phyloP scores from a whole-genome alignment of 441 rosid genomes.

The Syzygium malaccense region DNA sequence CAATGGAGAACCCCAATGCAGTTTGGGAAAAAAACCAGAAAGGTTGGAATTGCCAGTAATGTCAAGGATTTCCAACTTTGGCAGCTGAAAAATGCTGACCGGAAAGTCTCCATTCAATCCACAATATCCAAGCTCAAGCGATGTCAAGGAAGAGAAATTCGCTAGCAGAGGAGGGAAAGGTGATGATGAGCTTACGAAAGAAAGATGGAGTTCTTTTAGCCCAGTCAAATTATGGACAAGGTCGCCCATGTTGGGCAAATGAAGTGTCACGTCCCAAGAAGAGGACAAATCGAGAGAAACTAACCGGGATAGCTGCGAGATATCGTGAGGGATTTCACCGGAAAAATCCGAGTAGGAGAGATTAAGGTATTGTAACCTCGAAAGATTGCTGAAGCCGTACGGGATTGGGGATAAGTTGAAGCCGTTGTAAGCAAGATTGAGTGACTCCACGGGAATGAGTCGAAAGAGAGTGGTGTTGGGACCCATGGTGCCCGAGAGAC shows the following conservation, averaged over 20 bases:
- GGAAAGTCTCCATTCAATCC: constrained; percentile 14
- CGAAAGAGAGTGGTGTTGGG: constrained; percentile 10
- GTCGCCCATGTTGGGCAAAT: not conserved
- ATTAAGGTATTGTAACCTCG: constrained; percentile 1
- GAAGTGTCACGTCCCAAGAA: not conserved
- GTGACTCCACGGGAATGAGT: not conserved
- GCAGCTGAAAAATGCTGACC: constrained; percentile 1
- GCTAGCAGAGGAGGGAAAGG: not conserved
- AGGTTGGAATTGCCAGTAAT: not conserved
- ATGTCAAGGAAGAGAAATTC: not conserved
- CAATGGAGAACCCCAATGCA: not conserved
- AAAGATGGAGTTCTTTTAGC: not conserved
- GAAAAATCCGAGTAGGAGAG: rapidly evolving
- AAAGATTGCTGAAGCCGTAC: not conserved
- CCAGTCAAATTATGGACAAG: constrained; percentile 8
- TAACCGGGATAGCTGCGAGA: constrained; percentile 5
- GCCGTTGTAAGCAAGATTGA: constrained; percentile 5
- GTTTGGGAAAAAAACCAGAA: constrained; percentile 11
- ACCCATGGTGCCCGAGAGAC: not conserved
- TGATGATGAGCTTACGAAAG: not conserved
- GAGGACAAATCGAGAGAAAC: constrained; percentile 4
- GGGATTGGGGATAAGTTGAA: constrained; percentile 11
- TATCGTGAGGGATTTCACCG: not conserved
- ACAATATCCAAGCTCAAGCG: not conserved
- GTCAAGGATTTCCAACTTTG: not conserved